Evolutionary conservation across 148 eudicot genomes (phyloP).

Genomic region (Silene conica): DNA sequence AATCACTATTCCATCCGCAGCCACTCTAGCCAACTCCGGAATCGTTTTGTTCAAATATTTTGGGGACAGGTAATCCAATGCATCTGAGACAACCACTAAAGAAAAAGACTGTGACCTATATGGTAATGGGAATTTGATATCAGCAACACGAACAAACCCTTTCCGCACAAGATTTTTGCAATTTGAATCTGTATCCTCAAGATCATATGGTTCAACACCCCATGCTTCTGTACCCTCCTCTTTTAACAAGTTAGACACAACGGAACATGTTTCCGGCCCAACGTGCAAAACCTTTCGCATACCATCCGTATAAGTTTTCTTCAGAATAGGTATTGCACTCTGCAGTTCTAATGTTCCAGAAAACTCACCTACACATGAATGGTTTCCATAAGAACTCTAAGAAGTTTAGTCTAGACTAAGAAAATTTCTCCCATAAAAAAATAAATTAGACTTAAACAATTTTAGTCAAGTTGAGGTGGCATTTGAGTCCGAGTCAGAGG

Average conservation of each 20-base stretch:
- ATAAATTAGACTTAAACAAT: too few relatives aligned
- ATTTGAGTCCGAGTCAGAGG: too few relatives aligned
- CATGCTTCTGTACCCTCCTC: constrained; percentile 92
- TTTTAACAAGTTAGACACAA: constrained; percentile 64
- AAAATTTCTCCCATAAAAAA: too few relatives aligned
- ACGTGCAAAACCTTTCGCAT: constrained; percentile 89
- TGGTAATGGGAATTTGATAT: constrained; percentile 92
- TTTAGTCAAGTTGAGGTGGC: neutral
- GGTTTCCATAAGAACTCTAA: neutral
- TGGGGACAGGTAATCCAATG: constrained; percentile 87
- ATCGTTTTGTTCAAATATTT: constrained; percentile 84
- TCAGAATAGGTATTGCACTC: constrained; percentile 60
- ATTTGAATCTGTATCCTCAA: constrained; percentile 68
- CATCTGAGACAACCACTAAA: constrained; percentile 82
- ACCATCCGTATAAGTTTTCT: constrained; percentile 72
- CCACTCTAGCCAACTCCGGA: constrained; percentile 84
- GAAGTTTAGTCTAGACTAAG: neutral
- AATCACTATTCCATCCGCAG: constrained; percentile 73
- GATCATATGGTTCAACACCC: constrained; percentile 96
- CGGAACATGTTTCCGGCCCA: constrained; percentile 90
- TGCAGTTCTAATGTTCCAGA: constrained; percentile 69
- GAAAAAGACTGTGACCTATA: constrained; percentile 75
- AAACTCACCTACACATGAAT: constrained; percentile 47
- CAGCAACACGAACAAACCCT: constrained; percentile 91
- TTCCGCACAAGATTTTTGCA: constrained; percentile 79